Conservation (phyloP, 495 filamentous ascomycete genomes). For the Jackrogersella multiformis region DNA sequence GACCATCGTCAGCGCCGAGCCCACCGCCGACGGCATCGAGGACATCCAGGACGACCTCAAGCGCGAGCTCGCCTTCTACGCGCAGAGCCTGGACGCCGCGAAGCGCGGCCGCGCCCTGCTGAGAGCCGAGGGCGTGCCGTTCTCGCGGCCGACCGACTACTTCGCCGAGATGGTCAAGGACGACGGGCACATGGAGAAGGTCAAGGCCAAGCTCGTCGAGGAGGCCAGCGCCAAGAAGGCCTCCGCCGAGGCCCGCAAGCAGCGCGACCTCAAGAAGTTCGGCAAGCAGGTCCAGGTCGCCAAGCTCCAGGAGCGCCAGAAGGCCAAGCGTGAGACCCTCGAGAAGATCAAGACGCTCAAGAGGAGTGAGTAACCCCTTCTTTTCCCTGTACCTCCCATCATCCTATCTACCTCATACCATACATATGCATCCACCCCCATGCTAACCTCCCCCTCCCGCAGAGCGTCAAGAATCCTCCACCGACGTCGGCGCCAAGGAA, state of each 20-base stretch:
- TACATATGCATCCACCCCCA: too few species aligned
- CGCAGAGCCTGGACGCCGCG: conserved; percentile 83
- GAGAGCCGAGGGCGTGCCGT: conserved; percentile 82
- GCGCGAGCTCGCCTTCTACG: conserved; percentile 93
- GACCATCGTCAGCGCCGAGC: conserved; percentile 58
- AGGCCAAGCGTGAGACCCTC: conserved; percentile 87
- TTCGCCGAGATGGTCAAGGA: conserved; percentile 99
- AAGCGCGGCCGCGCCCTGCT: conserved; percentile 73
- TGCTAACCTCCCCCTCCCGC: conserved; percentile 30
- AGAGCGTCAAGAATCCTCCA: conserved; percentile 86
- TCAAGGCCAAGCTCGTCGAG: conserved; percentile 92
- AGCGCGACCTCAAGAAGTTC: conserved; percentile 97
- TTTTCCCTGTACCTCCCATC: conserved; percentile 8
- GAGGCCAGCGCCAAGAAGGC: conserved; percentile 94
- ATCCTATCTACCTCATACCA: not conserved
- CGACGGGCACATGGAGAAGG: conserved; percentile 97
- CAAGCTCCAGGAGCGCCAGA: conserved; percentile 90
- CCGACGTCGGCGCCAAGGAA: conserved; percentile 69
- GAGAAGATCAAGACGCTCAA: conserved; percentile 95
- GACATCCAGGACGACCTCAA: conserved; percentile 87
- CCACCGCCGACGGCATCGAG: conserved; percentile 62
- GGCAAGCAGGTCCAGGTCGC: conserved; percentile 98
- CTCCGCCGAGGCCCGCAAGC: conserved; percentile 85
- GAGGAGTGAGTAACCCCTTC: conserved; percentile 72
- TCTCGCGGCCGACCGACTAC: conserved; percentile 90